Base-by-base conservation (phyloP, 805 yeast species). In the Pichia manshurica region DNA sequence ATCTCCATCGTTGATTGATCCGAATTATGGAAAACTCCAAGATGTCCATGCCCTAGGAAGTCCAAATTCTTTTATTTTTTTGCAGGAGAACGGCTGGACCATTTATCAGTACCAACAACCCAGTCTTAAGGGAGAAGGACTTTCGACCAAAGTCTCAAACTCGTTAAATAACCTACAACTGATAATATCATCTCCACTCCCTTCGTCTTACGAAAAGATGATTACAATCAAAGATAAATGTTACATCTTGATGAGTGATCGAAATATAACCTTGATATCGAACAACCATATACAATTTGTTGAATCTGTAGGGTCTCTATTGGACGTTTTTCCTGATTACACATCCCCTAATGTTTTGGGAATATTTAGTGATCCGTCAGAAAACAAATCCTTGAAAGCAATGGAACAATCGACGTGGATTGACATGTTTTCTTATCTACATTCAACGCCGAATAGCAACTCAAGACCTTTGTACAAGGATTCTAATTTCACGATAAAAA, bases 51-150 rank as follows among this genome's bases (percentile, higher is more conserved):
- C 31, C 7, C 36, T 57, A 2, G 44, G n/a, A 23, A 19, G 17
- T 12, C 17, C 22, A 3, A 43, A 49, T 16, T 48, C 50, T 19
- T 61, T 64, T 60, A 44, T 57, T 0, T 46, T 61, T 1, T 33
- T 56, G 12, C 68, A 64, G 37, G 64, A 62, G 31, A 25, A 28
- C n/a, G 68, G 68, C 13, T 64, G 66, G 66, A 46, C 53, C 2
- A 47, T 62, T 3, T 63, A 62, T 49, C 51, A 61, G 21, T 39
- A 39, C 48, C 36, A 33, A 33, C 36, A 33, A n/a, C 36, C 16
- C 20, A n/a, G 9, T 17, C 8, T 33, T 8, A 8, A 7, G 6
- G 36, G 20, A n/a, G 36, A 33, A 33, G 15, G 37, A 8, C 12
- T 23, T 40, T 21, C 40, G 39, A 1, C 48, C 46, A 3, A 39